These are phyloP conservation scores for Cladosporium austrohemisphaericum DNA, from an alignment of 2,329 filamentous ascomycete genomes.

Conservation along the genomic window DNA sequence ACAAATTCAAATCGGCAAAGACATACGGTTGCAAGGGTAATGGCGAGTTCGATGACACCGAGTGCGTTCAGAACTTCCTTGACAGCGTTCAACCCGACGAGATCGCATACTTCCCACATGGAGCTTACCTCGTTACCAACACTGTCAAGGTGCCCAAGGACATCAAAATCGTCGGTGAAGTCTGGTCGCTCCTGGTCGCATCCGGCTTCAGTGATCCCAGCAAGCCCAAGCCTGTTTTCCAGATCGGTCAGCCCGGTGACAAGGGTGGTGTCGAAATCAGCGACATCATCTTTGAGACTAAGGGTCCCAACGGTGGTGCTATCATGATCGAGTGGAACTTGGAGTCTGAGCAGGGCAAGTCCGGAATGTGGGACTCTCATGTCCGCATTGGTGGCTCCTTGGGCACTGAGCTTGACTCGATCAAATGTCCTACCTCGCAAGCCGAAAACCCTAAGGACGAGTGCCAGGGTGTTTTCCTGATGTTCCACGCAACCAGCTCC, in stretches of 20 bases:
- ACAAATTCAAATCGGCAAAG: constrained; percentile 79
- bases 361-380: constrained; percentile 93
- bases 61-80: constrained; percentile 74
- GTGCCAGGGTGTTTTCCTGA: constrained; percentile 35
- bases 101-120: constrained; percentile 62
- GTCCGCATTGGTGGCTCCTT: constrained; percentile 84
- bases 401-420: constrained; percentile 76
- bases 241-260: constrained; percentile 75
- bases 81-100: constrained; percentile 57
- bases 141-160: constrained; percentile 48
- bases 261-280: constrained; percentile 79
- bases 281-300: constrained; percentile 80
- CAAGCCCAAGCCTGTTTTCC: constrained; percentile 77
- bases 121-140: constrained; percentile 57
- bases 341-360: constrained; percentile 63
- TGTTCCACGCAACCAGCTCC: constrained; percentile 51
- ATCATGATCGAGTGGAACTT: constrained; percentile 93
- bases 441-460: constrained; percentile 89
- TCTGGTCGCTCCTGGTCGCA: constrained; percentile 48
- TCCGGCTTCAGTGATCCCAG: constrained; percentile 65
- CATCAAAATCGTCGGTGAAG: constrained; percentile 54
- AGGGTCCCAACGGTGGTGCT: constrained; percentile 78
- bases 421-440: constrained; percentile 58
- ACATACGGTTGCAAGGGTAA: constrained; percentile 77
- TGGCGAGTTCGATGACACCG: constrained; percentile 81